Base-by-base conservation (phyloP, 176 grass and related monocot species). In the Oryza meridionalis region DNA sequence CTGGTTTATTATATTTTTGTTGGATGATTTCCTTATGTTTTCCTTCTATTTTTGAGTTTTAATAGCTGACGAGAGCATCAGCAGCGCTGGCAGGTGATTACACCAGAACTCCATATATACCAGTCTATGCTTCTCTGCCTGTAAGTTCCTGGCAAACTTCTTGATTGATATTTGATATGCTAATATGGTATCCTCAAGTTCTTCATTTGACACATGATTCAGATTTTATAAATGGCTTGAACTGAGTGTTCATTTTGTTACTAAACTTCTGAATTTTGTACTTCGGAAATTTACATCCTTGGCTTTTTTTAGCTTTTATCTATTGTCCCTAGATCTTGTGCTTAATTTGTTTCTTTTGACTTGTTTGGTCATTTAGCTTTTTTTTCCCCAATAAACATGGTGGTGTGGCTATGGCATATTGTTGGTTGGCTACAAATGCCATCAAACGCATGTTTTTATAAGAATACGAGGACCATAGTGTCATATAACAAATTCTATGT, bases 21-120 rank as follows among this genome's bases (percentile, higher is more conserved):
- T 31, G 31, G 31, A 10, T 14, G 5, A n/a, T 25, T 69, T 61
- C 65, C 6, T 77, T 24, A 25, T 7, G 15, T 53, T 80, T 78
- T 77, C 64, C 63, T 86, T 59, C 24, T 38, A 40, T 66, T 94
- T n/a, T 81, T 86, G 16, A 84, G 66, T 27, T 85, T 26, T 47
- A 66, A 70, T 80, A 94, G 92, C 70, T 94, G 66, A 86, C 84
- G 86, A 85, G 77, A 83, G 76, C 74, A 79, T 83, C 92, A 50
- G 38, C 83, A 91, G 77, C 86, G 32, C 67, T 86, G 44, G 64
- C 79, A 11, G 92, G 82, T 84, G 81, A 92, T 84, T 97, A 84
- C 90, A 85, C 78, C 16, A 93, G 84, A 89, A 91, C 88, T 86
- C 86, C 83, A 72, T 97, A 97, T 80, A 89, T 97, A 82, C 90